Evolutionary conservation across 2,329 filamentous ascomycete species (phyloP).

Genomic region (Penicillium vulpinum): DNA sequence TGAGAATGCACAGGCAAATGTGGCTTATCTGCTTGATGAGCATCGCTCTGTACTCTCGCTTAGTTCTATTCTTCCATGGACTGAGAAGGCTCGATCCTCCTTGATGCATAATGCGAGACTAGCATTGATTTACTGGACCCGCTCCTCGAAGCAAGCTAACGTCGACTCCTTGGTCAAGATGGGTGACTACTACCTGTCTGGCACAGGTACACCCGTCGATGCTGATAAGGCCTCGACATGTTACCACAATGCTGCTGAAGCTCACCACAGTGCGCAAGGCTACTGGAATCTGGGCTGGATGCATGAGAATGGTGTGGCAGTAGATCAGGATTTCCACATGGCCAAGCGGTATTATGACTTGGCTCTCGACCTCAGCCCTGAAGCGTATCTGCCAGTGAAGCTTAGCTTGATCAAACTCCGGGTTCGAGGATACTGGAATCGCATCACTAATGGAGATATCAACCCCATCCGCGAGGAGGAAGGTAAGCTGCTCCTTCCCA

Average conservation of each 20-base stretch:
- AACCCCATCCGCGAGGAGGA: conserved; percentile 91
- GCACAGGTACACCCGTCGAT: conserved; percentile 70
- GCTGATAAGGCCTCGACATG: conserved; percentile 87
- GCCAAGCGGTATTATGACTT: conserved; percentile 96
- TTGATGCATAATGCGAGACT: conserved; percentile 62
- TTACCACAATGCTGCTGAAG: conserved; percentile 89
- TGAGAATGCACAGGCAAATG: conserved; percentile 84
- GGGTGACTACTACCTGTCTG: conserved; percentile 93
- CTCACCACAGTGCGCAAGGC: conserved; percentile 87
- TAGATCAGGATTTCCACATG: conserved; percentile 94
- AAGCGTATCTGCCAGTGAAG: conserved; percentile 91
- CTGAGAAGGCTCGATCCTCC: conserved; percentile 42
- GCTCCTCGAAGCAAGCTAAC: conserved; percentile 89
- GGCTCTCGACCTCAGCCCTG: conserved; percentile 84
- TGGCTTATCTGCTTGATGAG: conserved; percentile 81
- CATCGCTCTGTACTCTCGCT: conserved; percentile 62
- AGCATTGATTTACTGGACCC: conserved; percentile 90
- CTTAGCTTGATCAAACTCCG: conserved; percentile 84
- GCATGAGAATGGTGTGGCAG: conserved; percentile 93
- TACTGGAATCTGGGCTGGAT: conserved; percentile 99
- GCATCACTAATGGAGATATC: conserved; percentile 81
- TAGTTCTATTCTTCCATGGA: conserved; percentile 53
- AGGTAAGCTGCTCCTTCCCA: conserved; percentile 55
- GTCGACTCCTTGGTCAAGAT: conserved; percentile 95
- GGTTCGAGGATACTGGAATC: conserved; percentile 89